These are phyloP conservation scores for Tremellales sp. DNA, from an alignment of 1,284 basidiomycete genomes.

Conservation along the genomic window DNA sequence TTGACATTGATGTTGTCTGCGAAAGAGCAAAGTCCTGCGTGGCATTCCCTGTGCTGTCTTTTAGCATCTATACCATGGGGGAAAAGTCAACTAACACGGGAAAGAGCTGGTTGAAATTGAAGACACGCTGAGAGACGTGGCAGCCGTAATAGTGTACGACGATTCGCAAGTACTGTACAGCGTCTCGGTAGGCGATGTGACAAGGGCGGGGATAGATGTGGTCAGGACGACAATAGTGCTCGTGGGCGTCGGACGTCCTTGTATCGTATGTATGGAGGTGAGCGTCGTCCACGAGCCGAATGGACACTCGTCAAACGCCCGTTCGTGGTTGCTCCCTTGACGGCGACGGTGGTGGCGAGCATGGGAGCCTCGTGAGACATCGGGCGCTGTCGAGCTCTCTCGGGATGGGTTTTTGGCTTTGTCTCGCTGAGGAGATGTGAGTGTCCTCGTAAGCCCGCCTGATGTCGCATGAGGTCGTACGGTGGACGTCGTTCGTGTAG, in stretches of 20 bases:
- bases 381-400: no score
- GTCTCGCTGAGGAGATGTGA: no score
- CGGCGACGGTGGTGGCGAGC: no score
- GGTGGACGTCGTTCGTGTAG: no score
- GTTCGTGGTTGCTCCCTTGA: no score
- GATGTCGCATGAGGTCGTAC: no score
- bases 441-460: no score
- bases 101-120: slow-evolving; percentile 2
- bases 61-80: not conserved
- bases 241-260: slow-evolving; percentile 2
- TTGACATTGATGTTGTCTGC: not conserved
- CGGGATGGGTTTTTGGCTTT: no score
- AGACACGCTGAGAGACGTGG: not conserved
- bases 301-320: no score
- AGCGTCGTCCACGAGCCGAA: slow-evolving; percentile 4
- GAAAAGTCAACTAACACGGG: not conserved
- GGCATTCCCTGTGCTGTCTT: not conserved
- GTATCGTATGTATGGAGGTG: not conserved
- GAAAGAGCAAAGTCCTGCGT: not conserved
- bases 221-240: slow-evolving; percentile 9
- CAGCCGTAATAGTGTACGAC: not conserved
- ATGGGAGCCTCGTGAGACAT: no score
- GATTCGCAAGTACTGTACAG: slow-evolving; percentile 1
- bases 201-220: not conserved
- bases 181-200: slow-evolving; percentile 10